Conservation (phyloP, 345 rosid genomes). For the Boechera stricta region DNA sequence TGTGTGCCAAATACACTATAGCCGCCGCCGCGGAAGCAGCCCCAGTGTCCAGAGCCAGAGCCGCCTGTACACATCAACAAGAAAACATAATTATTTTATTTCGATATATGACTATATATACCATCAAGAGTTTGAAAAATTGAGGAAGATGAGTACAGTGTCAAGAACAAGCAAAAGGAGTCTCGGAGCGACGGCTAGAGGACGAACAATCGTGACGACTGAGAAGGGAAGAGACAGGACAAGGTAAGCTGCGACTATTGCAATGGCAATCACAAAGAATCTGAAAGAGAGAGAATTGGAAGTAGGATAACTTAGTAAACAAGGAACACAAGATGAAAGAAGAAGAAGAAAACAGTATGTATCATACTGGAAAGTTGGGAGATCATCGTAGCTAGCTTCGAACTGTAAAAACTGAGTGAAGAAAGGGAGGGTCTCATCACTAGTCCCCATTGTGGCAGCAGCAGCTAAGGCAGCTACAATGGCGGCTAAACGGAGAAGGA, state of each 20-base stretch:
- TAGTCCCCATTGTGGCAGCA: slow-evolving; percentile 63
- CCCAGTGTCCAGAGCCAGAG: slow-evolving; percentile 56
- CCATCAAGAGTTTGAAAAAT: not conserved
- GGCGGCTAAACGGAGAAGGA: slow-evolving; percentile 63
- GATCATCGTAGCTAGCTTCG: slow-evolving; percentile 72
- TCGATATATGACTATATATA: not conserved
- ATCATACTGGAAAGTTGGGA: slow-evolving; percentile 63
- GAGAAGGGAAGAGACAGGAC: slow-evolving; percentile 88
- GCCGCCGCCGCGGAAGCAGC: slow-evolving; percentile 62
- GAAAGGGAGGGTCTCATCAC: slow-evolving; percentile 69
- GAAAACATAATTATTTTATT: not conserved
- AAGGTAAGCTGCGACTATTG: slow-evolving; percentile 67
- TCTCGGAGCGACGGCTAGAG: slow-evolving; percentile 65
- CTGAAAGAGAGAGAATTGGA: slow-evolving; percentile 46
- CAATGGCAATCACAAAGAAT: slow-evolving; percentile 80
- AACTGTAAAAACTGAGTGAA: slow-evolving; percentile 83
- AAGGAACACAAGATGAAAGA: slow-evolving; percentile 11
- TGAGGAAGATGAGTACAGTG: slow-evolving; percentile 53
- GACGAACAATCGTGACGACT: slow-evolving; percentile 71
- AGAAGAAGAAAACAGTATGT: not conserved
- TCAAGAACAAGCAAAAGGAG: slow-evolving; percentile 68
- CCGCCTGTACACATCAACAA: slow-evolving; percentile 49
- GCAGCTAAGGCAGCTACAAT: slow-evolving; percentile 55
- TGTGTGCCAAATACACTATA: slow-evolving; percentile 76
- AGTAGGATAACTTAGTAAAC: not conserved